Base-by-base conservation (phyloP, 768 basidiomycete genomes). In the Tylopilus subfusipes region DNA sequence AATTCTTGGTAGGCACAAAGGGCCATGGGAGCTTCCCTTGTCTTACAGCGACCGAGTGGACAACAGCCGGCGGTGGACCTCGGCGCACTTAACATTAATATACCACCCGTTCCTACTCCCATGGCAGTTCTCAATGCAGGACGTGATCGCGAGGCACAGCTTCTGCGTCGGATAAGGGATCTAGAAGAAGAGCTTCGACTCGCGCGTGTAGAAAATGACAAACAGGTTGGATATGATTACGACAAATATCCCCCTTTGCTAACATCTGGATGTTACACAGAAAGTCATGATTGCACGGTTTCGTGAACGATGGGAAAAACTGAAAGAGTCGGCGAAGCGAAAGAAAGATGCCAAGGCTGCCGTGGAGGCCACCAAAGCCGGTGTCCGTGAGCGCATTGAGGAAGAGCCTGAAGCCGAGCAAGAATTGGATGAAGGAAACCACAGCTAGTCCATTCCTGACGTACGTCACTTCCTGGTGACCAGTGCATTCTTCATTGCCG, bases 221-320 rank as follows among this genome's bases (percentile, higher is more conserved):
- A 90, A 72, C 85, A 92, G 75, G 90, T 89, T 47, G 14, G 82
- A 71, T 39, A 30, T 40, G 21, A 45, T 36, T 27, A 40, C 44
- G 29, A 49, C 22, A 31, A 42, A 55, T 51, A 40, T 21, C 38
- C n/a, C 22, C 52, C 13, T 54, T 30, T 33, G 54, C 59, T 64
- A 49, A 62, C 52, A 34, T 42, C 44, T 48, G 48, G 53, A 50
- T n/a, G 38, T 11, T 56, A 18, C 63, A 54, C 63, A 93, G 91
- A 89, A 86, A 83, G 76, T 82, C 12, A 88, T 90, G 81, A 90
- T 92, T 58, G 76, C 78, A 21, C 86, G 88, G 62, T 93, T 89
- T 71, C 82, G 87, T 25, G 91, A 93, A 71, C 79, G 89, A 38
- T 93, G 91, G 91, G 88, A 90, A 67, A 92, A 90, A 68, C 74